A percentile compares a stretch with the other conserved stretches of the same genome.
Evolutionary conservation across 805 yeast genomes (phyloP).

Genomic region (Candida pseudofarinosa): DNA sequence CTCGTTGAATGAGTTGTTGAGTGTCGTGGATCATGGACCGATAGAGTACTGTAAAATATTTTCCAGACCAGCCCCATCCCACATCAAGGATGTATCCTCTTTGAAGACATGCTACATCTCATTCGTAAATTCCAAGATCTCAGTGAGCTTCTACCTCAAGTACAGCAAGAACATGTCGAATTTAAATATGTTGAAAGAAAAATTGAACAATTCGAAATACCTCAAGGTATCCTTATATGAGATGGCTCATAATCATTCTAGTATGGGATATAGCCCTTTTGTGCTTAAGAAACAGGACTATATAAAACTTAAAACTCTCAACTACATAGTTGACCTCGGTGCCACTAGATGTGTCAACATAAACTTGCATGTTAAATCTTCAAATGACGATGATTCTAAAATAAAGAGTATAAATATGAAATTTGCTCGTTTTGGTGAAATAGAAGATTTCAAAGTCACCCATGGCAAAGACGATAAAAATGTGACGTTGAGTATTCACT

Average conservation of each 20-base stretch:
- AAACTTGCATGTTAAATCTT: slow-evolving; percentile 1
- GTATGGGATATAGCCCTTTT: not conserved
- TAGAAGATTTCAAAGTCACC: slow-evolving; percentile 31
- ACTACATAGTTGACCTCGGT: slow-evolving; percentile 34
- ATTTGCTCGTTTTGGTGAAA: slow-evolving; percentile 37
- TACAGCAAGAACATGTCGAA: slow-evolving; percentile 24
- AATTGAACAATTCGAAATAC: slow-evolving; percentile 21
- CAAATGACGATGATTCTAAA: not conserved
- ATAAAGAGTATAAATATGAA: slow-evolving; percentile 18
- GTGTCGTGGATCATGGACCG: slow-evolving; percentile 54
- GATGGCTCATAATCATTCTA: slow-evolving; percentile 3
- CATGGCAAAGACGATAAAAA: slow-evolving; percentile 5
- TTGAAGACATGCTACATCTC: slow-evolving; percentile 32
- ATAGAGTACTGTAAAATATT: slow-evolving; percentile 53
- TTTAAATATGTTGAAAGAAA: slow-evolving; percentile 19
- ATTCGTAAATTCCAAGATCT: slow-evolving; percentile 31
- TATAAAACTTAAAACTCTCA: slow-evolving; percentile 37
- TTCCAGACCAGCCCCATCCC: slow-evolving; percentile 26
- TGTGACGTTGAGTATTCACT: slow-evolving; percentile 25
- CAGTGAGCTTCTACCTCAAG: slow-evolving; percentile 29
- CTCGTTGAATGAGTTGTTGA: slow-evolving; percentile 32
- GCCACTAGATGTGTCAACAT: slow-evolving; percentile 35
- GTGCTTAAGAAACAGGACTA: slow-evolving; percentile 22
- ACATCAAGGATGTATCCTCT: slow-evolving; percentile 17
- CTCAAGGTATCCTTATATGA: slow-evolving; percentile 30